Conservation (phyloP, 345 rosid genomes). For the Brassica napus region DNA sequence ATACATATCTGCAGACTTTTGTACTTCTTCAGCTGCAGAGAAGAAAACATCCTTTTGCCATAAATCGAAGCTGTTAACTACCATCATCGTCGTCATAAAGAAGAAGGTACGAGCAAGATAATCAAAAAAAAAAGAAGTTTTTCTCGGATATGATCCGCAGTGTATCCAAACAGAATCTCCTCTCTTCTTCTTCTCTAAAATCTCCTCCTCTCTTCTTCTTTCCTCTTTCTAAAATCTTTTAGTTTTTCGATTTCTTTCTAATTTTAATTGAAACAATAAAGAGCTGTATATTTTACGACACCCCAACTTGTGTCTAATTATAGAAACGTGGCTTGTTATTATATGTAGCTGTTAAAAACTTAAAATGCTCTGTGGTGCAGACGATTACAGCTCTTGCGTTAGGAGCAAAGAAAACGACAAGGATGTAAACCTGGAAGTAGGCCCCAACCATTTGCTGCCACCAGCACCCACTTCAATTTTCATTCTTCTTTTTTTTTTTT, state of each 20-base stretch:
- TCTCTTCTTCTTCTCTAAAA: neutral
- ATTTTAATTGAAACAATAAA: neutral
- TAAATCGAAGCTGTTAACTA: conserved; percentile 75
- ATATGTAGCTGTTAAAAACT: neutral
- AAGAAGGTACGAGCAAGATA: neutral
- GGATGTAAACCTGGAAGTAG: conserved; percentile 1
- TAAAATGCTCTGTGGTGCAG: neutral
- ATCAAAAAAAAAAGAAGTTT: neutral
- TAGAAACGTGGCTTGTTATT: conserved; percentile 7
- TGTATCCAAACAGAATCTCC: neutral
- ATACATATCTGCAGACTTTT: conserved; percentile 83
- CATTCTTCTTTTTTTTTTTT: neutral
- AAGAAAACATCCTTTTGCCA: conserved; percentile 88
- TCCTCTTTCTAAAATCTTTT: neutral
- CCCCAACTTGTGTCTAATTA: neutral
- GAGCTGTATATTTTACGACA: conserved; percentile 2
- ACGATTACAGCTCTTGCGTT: neutral
- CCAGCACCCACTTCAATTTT: conserved; percentile 6
- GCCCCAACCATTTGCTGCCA: conserved; percentile 8
- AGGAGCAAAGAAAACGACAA: neutral
- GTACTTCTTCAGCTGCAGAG: conserved; percentile 92
- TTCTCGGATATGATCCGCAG: neutral
- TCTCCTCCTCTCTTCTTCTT: neutral
- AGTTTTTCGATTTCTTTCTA: neutral
- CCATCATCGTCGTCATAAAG: conserved; percentile 61